These are phyloP conservation scores for Samsoniella hepiali DNA, from an alignment of 2,329 filamentous ascomycete species.

Conservation along the genomic window DNA sequence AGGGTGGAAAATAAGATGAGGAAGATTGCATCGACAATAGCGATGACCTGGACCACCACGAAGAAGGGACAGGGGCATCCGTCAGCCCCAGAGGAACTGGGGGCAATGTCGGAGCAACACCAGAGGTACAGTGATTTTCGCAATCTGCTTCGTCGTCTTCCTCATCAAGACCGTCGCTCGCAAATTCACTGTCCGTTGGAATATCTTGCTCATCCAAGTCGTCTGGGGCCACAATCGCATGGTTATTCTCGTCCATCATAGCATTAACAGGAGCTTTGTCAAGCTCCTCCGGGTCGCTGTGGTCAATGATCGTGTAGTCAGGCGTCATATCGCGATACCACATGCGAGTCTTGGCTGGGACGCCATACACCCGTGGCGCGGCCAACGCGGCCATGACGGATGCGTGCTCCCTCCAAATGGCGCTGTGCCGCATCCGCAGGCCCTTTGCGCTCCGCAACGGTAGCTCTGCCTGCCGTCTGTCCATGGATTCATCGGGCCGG, in stretches of 20 bases:
- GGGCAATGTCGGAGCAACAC: too few relatives aligned
- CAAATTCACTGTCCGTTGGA: background rate
- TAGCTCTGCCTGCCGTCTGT: background rate
- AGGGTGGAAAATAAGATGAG: too few relatives aligned
- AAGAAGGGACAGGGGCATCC: too few relatives aligned
- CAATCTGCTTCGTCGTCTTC: background rate
- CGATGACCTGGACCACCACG: too few relatives aligned
- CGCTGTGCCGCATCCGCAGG: background rate
- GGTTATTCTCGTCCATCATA: background rate
- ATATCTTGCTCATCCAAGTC: background rate
- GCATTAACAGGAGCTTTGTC: background rate
- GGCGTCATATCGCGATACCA: background rate
- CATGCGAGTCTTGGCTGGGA: background rate
- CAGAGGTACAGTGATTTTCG: background rate
- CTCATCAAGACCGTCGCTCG: background rate
- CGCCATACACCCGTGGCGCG: background rate
- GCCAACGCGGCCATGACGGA: background rate
- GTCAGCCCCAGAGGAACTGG: too few relatives aligned
- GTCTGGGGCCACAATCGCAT: background rate
- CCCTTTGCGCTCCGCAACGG: background rate
- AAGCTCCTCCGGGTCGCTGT: background rate
- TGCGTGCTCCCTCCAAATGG: background rate
- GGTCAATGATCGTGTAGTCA: background rate
- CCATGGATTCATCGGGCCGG: background rate
- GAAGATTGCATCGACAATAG: too few relatives aligned